Percentiles rank a stretch among this genome's conserved stretches.
phyloP scores from a whole-genome alignment of 768 basidiomycete genomes.

The Suillus subluteus region DNA sequence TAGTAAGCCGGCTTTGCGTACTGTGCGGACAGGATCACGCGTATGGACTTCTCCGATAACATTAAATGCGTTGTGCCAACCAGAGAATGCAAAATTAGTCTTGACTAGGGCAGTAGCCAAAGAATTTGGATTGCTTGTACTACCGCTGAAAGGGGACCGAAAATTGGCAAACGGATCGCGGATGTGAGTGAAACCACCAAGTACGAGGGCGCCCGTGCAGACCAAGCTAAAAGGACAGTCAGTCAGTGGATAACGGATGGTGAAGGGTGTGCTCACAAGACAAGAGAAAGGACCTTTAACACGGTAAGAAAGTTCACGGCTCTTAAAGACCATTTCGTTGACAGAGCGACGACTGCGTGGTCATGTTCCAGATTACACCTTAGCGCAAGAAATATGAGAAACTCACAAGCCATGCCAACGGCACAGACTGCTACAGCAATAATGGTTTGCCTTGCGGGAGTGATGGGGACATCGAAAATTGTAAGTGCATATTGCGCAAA shows the following conservation, averaged over 20 bases:
- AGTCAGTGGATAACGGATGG: background rate
- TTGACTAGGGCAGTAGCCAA: conserved; percentile 32
- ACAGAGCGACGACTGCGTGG: conserved; percentile 24
- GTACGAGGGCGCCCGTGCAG: conserved; percentile 26
- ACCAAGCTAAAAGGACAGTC: conserved; percentile 23
- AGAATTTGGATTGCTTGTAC: conserved; percentile 25
- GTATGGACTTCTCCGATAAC: conserved; percentile 44
- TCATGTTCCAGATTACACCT: background rate
- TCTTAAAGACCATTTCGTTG: conserved; percentile 32
- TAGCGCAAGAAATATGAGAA: background rate
- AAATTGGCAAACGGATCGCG: conserved; percentile 35
- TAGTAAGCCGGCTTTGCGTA: conserved; percentile 47
- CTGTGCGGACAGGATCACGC: conserved; percentile 46
- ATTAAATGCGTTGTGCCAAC: conserved; percentile 48
- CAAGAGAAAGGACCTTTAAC: conserved; percentile 28
- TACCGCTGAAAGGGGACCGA: conserved; percentile 30
- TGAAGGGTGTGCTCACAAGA: conserved; percentile 17
- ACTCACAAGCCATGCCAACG: conserved; percentile 23
- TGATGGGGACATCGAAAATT: conserved; percentile 23
- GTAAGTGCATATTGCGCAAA: conserved; percentile 30
- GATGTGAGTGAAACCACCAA: conserved; percentile 30
- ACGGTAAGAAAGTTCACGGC: conserved; percentile 26
- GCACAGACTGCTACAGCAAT: conserved; percentile 25
- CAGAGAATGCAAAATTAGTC: conserved; percentile 32
- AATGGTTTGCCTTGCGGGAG: conserved; percentile 20